A percentile compares a stretch with the other conserved stretches of the same genome.
These are phyloP conservation scores for Cutaneotrichosporon daszewskae DNA, from an alignment of 1,284 basidiomycete species.

Conservation along the genomic window DNA sequence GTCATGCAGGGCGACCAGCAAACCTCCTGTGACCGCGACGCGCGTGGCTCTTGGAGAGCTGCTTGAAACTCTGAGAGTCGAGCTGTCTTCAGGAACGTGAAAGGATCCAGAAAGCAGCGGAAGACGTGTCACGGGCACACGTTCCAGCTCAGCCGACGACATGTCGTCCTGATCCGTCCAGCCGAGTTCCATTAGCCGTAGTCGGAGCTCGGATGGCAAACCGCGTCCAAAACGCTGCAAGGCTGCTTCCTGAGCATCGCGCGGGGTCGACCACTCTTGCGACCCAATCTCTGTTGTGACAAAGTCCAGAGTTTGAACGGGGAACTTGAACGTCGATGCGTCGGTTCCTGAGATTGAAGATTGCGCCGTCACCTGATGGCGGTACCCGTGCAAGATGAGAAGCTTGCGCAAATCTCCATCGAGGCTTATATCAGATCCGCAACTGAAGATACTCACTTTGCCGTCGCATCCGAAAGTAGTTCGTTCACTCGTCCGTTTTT, in stretches of 20 bases:
- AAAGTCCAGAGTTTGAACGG: slow-evolving; percentile 28
- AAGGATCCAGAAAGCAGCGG: no score
- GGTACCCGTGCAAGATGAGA: slow-evolving; percentile 30
- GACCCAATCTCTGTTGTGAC: slow-evolving; percentile 41
- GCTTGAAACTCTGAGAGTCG: no score
- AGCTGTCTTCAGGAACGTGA: no score
- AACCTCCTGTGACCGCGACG: no score
- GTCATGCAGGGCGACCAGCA: no score
- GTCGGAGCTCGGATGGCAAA: slow-evolving; percentile 37
- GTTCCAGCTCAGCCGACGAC: slow-evolving; percentile 25
- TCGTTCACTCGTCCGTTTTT: no score
- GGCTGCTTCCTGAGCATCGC: slow-evolving; percentile 36
- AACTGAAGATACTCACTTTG: slow-evolving; percentile 4
- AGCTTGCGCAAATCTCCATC: slow-evolving; percentile 23
- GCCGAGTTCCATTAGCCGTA: slow-evolving; percentile 39
- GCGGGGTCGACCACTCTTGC: slow-evolving; percentile 29
- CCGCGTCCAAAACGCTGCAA: slow-evolving; percentile 34
- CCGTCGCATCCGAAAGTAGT: no score
- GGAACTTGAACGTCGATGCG: slow-evolving; percentile 35
- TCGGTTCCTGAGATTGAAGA: slow-evolving; percentile 27
- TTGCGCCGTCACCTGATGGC: slow-evolving; percentile 34
- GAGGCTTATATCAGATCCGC: background rate
- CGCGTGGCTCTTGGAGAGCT: no score
- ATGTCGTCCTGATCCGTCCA: slow-evolving; percentile 38
- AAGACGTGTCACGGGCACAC: slow-evolving; percentile 31